Evolutionary conservation across 2,329 filamentous ascomycete genomes (phyloP).

Genomic region (Didymella exigua): DNA sequence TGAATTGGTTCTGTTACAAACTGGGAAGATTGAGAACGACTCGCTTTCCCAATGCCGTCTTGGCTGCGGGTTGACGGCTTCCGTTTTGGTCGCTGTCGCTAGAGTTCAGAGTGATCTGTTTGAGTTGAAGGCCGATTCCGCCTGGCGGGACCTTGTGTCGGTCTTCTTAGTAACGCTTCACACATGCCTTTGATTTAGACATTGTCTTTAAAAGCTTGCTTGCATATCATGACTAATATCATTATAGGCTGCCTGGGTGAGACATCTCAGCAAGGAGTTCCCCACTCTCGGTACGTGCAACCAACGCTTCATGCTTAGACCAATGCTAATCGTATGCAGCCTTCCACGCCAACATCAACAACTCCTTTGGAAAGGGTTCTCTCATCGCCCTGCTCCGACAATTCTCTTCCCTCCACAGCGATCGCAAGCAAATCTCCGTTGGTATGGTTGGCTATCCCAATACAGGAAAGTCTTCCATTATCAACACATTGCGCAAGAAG

Average conservation of each 20-base stretch:
- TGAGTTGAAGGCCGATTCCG: conserved; percentile 93
- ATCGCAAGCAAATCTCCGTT: conserved; percentile 92
- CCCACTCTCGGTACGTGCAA: conserved; percentile 69
- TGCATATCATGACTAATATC: conserved; percentile 30
- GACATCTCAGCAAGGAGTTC: conserved; percentile 83
- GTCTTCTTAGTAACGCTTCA: conserved; percentile 99
- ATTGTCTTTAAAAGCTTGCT: conserved; percentile 22
- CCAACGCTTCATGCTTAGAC: neutral
- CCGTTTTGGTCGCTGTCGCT: conserved; percentile 90
- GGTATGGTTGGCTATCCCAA: conserved; percentile 91
- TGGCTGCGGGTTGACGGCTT: conserved; percentile 71
- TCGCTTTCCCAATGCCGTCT: conserved; percentile 68
- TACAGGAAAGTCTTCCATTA: conserved; percentile 93
- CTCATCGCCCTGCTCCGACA: conserved; percentile 90
- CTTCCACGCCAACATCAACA: conserved; percentile 92
- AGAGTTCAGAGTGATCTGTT: conserved; percentile 80
- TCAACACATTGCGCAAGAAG: conserved; percentile 94
- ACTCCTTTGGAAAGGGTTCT: conserved; percentile 95
- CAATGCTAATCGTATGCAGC: conserved; percentile 53
- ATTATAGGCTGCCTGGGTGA: conserved; percentile 87
- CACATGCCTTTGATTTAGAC: conserved; percentile 62
- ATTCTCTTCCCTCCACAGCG: conserved; percentile 86
- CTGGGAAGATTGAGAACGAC: conserved; percentile 90
- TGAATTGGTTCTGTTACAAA: conserved; percentile 97
- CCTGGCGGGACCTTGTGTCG: conserved; percentile 67